Conservation (phyloP, 2,329 filamentous ascomycete genomes). For the Paramyrothecium roridum region DNA sequence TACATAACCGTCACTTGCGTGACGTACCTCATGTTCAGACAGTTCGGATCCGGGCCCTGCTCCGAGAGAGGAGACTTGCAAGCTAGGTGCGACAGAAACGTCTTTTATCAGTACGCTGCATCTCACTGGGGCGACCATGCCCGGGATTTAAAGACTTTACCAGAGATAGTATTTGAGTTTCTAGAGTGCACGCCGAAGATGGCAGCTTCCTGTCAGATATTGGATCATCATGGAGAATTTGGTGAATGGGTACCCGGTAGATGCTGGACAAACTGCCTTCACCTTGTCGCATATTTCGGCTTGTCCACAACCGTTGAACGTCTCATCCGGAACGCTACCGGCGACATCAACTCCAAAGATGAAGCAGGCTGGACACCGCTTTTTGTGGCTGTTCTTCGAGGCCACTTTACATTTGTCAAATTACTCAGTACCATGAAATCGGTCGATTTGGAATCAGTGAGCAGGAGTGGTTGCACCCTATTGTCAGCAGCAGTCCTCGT, state of each 20-base stretch:
- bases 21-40: neutral
- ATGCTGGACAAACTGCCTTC: neutral
- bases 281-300: neutral
- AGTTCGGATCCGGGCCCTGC: neutral
- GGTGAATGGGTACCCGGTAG: neutral
- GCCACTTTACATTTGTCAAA: neutral
- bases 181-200: neutral
- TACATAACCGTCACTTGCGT: neutral
- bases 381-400: neutral
- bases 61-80: neutral
- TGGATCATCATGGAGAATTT: neutral
- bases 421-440: neutral
- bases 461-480: neutral
- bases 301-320: neutral
- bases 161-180: neutral
- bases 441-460: neutral
- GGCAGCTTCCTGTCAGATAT: neutral
- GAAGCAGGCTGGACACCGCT: neutral
- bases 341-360: neutral
- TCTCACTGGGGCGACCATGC: neutral
- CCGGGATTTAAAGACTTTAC: neutral
- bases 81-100: neutral
- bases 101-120: neutral
- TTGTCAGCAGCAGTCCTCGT: neutral
- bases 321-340: neutral